Percentiles rank a stretch among this genome's conserved stretches.
These are phyloP conservation scores for Aegilops umbellulata DNA, from an alignment of 176 grass and related monocot genomes.

Conservation along the genomic window DNA sequence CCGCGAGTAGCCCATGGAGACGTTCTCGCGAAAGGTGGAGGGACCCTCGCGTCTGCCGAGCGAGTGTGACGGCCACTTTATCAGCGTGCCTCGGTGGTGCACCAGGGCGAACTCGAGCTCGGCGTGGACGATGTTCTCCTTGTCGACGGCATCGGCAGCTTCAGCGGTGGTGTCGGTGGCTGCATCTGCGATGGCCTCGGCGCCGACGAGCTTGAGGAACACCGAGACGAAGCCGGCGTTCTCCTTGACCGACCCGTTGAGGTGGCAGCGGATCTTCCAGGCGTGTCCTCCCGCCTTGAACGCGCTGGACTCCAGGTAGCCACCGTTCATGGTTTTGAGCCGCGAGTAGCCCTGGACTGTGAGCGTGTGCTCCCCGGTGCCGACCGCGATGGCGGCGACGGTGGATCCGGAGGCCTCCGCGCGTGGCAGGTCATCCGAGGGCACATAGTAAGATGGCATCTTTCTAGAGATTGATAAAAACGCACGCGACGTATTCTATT, in stretches of 20 bases:
- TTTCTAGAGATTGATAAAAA: not conserved
- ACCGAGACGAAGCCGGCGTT: not conserved
- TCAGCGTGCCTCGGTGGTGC: not conserved
- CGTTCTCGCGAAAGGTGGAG: not conserved
- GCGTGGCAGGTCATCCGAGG: not conserved
- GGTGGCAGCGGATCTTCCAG: not conserved
- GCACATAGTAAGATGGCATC: not conserved
- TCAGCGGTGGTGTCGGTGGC: no score
- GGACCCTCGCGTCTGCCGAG: not conserved
- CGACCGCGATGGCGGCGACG: not conserved
- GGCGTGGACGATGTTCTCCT: not conserved
- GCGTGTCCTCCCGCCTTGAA: not conserved
- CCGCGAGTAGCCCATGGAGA: not conserved
- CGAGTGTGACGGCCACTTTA: not conserved
- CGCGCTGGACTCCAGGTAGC: not conserved
- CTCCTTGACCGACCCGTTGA: not conserved
- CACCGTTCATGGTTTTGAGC: not conserved
- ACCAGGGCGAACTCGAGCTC: not conserved
- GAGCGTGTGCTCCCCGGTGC: not conserved
- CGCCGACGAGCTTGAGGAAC: not conserved
- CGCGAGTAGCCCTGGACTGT: not conserved
- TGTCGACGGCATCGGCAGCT: not conserved
- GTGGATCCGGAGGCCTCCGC: not conserved
- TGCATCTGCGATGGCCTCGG: no score
- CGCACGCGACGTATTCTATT: not conserved